Conservation (phyloP, 2,329 filamentous ascomycete genomes). For the Fusarium sp. region DNA sequence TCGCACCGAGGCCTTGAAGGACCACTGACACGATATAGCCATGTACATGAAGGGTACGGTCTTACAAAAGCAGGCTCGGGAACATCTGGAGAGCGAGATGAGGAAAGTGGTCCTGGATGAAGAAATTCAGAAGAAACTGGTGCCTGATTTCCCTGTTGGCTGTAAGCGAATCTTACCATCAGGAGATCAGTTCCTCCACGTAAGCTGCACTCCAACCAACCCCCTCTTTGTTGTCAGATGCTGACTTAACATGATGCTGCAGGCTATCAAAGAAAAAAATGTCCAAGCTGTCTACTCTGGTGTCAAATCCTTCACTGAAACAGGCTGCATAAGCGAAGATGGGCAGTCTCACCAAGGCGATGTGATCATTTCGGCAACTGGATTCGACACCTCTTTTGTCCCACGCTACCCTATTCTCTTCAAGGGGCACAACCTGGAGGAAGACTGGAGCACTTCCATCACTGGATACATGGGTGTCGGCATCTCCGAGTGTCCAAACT, state of each 20-base stretch:
- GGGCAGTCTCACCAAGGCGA: conserved; percentile 8
- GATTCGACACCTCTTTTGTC: conserved; percentile 23
- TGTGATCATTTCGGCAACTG: conserved; percentile 19
- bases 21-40: background rate
- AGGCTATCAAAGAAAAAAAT: conserved; percentile 14
- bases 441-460: conserved; percentile 16
- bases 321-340: conserved; percentile 17
- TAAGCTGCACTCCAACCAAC: fast-evolving
- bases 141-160: conserved; percentile 18
- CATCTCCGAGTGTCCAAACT: conserved; percentile 24
- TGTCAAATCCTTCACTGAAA: conserved; percentile 11
- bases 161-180: conserved; percentile 26
- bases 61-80: conserved; percentile 12
- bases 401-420: conserved; percentile 22
- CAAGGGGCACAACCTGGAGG: conserved; percentile 21
- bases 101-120: conserved; percentile 7
- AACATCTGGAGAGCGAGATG: conserved; percentile 18
- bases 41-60: conserved; percentile 29
- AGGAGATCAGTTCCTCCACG: conserved; percentile 21
- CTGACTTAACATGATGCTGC: fast-evolving
- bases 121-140: conserved; percentile 7
- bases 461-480: conserved; percentile 32
- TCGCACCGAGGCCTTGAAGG: background rate
- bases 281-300: conserved; percentile 10
- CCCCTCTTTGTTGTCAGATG: fast-evolving